Base-by-base conservation (phyloP, 2,329 filamentous ascomycete species). In the Endocalyx cinctus region DNA sequence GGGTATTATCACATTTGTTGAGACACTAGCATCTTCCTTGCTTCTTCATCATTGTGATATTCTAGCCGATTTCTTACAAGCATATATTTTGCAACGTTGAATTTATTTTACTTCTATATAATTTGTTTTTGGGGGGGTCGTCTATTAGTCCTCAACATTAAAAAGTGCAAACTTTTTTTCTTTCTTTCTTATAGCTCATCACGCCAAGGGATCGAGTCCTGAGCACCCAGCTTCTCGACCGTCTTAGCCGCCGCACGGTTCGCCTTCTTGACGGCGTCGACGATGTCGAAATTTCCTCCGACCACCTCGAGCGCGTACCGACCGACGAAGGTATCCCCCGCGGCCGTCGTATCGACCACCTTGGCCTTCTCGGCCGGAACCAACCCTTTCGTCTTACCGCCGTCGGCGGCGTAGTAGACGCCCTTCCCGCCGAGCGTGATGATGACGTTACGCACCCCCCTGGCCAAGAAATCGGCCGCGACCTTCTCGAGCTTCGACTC, bases 311-410 rank as follows among this genome's bases (percentile, higher is more conserved):
- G 76, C 3, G 87, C 84, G 57, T 95, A 94, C 15, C 79, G 84
- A 2, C 92, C 90, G 5, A 94, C 86, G 63, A 96, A 96, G 0
- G 90, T 96, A 58, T 97, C 90, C 0, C 90, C 90, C 5, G 92
- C 92, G 2, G 84, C 90, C 6, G 90, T 97, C 1, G 90, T 97
- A 58, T 97, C 90, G 5, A 96, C 78, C 2, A 97, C 90, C 14
- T 58, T 63, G 4, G 87, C 82, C 59, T 84, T 82, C 41, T 76
- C 70, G 0, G 85, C 87, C 3, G 65, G 58, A 5, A 88, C 60
- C 43, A 79, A 51, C 2, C 66, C 70, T 33, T 65, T 66, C 27
- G 48, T 50, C 16, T 57, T 23, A 17, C 62, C 61, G 12, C 55
- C 63, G 19, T 57, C 61, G 14, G 68, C 74, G 34, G 71, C 66